A percentile compares a stretch with the other conserved stretches of the same genome.
Evolutionary conservation across 805 yeast genomes (phyloP).

Genomic region (Lipomyces japonicus): DNA sequence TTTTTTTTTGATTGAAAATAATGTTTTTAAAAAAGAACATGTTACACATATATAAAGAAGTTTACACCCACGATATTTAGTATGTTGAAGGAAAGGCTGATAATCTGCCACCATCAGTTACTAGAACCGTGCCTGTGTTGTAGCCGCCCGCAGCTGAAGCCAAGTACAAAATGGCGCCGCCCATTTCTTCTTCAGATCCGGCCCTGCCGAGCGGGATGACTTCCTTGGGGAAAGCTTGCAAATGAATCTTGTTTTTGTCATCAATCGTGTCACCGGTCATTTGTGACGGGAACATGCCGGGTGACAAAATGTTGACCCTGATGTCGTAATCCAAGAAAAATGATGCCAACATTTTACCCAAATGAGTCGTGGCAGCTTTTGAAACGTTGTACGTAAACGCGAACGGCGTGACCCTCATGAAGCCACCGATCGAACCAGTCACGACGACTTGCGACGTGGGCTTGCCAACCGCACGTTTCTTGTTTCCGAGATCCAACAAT

Average conservation of each 20-base stretch:
- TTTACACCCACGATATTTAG: slow-evolving; percentile 3
- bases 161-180: slow-evolving; percentile 64
- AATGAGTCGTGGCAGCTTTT: slow-evolving; percentile 29
- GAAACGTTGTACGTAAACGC: slow-evolving; percentile 24
- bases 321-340: slow-evolving; percentile 40
- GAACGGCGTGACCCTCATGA: slow-evolving; percentile 22
- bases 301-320: slow-evolving; percentile 58
- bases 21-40: too few relatives aligned
- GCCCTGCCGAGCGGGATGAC: slow-evolving; percentile 60
- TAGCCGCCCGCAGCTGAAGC: slow-evolving; percentile 66
- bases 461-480: slow-evolving; percentile 6
- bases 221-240: slow-evolving; percentile 39
- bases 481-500: slow-evolving; percentile 25
- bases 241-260: slow-evolving; percentile 37
- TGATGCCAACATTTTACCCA: slow-evolving; percentile 26
- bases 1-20: too few relatives aligned
- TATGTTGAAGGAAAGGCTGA: slow-evolving; percentile 30
- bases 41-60: not conserved
- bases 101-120: slow-evolving; percentile 63
- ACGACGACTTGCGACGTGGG: slow-evolving; percentile 27
- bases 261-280: slow-evolving; percentile 45
- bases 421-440: slow-evolving; percentile 28
- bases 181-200: slow-evolving; percentile 60
- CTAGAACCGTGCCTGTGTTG: slow-evolving; percentile 63
- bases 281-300: slow-evolving; percentile 59